Conservation (phyloP, 83 land plant genomes). For the Diphasiastrum complanatum region DNA sequence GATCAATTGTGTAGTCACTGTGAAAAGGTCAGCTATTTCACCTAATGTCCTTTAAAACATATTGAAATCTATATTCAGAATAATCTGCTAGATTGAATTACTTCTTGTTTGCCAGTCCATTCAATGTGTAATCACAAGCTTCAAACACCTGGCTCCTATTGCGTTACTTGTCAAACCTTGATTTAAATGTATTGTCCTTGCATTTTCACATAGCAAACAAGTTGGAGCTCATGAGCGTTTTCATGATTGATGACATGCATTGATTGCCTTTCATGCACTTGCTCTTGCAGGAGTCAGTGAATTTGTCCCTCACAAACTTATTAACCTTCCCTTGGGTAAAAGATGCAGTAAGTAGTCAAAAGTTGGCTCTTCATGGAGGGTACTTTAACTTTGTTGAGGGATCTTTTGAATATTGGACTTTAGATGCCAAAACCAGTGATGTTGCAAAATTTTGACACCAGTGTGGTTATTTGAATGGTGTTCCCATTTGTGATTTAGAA, state of each 20-base stretch:
- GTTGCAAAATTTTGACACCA: too few relatives aligned
- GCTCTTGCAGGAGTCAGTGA: constrained; percentile 67
- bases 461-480: too few relatives aligned
- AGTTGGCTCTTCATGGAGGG: constrained; percentile 70
- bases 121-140: too few relatives aligned
- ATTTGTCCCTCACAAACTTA: constrained; percentile 50
- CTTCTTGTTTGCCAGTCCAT: too few relatives aligned
- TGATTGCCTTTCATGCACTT: neutral
- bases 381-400: constrained; percentile 74
- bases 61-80: neutral
- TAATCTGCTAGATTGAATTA: too few relatives aligned
- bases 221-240: neutral
- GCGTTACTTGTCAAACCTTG: too few relatives aligned
- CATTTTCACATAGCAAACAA: neutral
- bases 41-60: neutral
- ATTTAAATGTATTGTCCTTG: too few relatives aligned
- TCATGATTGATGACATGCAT: neutral
- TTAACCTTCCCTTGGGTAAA: constrained; percentile 77
- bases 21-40: constrained; percentile 55
- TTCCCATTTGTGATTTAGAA: too few relatives aligned
- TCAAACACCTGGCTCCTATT: too few relatives aligned
- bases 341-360: constrained; percentile 41
- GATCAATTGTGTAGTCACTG: constrained; percentile 66
- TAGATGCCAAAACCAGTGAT: constrained; percentile 27
- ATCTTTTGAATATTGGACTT: constrained; percentile 76